phyloP scores from a whole-genome alignment of 352 stramenopile species.

The Globisporangium nodosum region DNA sequence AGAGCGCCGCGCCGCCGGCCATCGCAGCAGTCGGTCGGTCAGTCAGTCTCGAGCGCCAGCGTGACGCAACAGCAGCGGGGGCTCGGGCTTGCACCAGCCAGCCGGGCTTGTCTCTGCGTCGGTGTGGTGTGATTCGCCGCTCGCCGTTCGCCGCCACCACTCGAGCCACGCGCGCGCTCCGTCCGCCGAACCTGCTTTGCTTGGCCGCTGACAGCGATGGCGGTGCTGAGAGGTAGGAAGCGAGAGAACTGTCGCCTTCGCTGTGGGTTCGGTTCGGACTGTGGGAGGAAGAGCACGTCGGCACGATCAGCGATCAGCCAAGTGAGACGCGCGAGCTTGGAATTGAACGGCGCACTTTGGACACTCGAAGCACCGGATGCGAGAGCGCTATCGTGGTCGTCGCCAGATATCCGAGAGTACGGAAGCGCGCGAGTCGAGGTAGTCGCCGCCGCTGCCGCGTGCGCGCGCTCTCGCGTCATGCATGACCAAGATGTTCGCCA shows the following conservation, averaged over 20 bases:
- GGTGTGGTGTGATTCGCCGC: too few relatives aligned
- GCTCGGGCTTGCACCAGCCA: background rate
- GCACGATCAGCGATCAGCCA: background rate
- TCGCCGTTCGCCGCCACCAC: too few relatives aligned
- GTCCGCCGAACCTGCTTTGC: too few relatives aligned
- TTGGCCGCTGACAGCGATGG: too few relatives aligned
- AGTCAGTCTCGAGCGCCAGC: background rate
- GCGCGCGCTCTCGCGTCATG: too few relatives aligned
- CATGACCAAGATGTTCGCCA: too few relatives aligned
- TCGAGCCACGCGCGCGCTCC: too few relatives aligned
- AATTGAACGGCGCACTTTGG: background rate
- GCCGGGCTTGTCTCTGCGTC: too few relatives aligned
- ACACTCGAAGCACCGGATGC: background rate
- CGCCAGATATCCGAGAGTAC: background rate
- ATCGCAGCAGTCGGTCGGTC: background rate
- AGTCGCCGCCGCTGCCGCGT: too few relatives aligned
- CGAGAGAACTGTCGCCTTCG: background rate
- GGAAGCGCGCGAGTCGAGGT: too few relatives aligned
- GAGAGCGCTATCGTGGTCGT: too few relatives aligned
- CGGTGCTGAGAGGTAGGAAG: background rate
- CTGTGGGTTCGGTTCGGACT: background rate
- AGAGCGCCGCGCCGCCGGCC: slow-evolving; percentile 11
- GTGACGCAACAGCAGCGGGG: background rate
- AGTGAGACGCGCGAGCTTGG: background rate
- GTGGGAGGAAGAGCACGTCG: background rate